A percentile compares a stretch with the other conserved stretches of the same genome.
phyloP scores from a whole-genome alignment of 352 stramenopile genomes.

The Aphanomyces cochlioides region DNA sequence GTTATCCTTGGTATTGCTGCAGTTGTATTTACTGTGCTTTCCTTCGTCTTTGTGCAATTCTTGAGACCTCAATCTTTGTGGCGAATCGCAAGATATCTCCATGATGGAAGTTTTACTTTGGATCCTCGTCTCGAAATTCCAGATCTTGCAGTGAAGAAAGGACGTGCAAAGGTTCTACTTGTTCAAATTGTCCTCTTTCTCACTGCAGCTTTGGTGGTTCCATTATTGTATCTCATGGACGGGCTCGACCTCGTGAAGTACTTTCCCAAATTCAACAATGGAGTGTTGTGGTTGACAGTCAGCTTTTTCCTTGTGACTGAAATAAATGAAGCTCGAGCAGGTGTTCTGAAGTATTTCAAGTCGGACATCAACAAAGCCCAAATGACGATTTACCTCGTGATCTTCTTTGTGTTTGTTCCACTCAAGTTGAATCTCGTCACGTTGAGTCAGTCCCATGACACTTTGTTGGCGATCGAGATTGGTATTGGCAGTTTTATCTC shows the following conservation, averaged over 20 bases:
- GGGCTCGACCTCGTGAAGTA: neutral
- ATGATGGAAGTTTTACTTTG: neutral
- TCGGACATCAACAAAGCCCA: constrained; percentile 21
- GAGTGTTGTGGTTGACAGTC: constrained; percentile 14
- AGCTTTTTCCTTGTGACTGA: constrained; percentile 20
- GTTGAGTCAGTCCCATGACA: neutral
- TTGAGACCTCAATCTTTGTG: constrained; percentile 1
- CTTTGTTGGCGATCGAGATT: neutral
- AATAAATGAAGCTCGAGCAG: constrained; percentile 10
- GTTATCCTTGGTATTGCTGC: neutral
- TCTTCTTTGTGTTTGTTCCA: constrained; percentile 22
- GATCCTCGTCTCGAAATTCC: neutral
- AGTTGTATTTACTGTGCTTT: constrained; percentile 10
- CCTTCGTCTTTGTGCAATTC: constrained; percentile 4
- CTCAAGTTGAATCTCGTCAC: constrained; percentile 2
- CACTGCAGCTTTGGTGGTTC: neutral
- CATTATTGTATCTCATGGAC: neutral
- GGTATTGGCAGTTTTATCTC: constrained; percentile 1
- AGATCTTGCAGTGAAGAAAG: neutral
- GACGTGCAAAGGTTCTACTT: neutral
- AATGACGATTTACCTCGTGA: constrained; percentile 15
- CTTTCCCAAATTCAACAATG: constrained; percentile 9
- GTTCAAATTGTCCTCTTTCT: neutral
- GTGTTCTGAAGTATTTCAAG: neutral
- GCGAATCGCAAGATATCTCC: neutral